Percentiles rank a stretch among this genome's conserved stretches.
Evolutionary conservation across 345 rosid species (phyloP).

Genomic region (Ailanthus altissimus): DNA sequence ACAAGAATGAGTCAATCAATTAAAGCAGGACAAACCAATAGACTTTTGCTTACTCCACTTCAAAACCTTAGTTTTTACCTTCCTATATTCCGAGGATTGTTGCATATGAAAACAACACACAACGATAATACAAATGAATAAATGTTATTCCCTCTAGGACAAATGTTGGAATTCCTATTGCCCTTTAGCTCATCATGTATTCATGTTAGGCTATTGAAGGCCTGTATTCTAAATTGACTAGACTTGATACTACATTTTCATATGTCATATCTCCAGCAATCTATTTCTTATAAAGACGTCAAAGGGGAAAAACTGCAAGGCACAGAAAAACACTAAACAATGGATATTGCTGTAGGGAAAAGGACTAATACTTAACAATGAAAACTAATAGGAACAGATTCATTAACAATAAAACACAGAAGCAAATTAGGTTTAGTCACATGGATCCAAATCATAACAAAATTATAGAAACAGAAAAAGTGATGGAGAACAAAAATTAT

Average conservation of each 20-base stretch:
- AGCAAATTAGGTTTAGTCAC: background rate
- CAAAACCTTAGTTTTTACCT: no score
- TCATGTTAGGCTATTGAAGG: background rate
- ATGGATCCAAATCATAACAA: background rate
- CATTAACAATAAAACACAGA: no score
- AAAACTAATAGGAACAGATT: no score
- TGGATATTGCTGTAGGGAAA: background rate
- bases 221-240: background rate
- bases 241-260: background rate
- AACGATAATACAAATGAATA: no score
- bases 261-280: background rate
- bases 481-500: background rate
- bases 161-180: background rate
- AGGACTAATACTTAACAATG: background rate
- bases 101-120: background rate
- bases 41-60: no score
- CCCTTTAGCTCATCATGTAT: background rate
- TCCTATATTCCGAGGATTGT: background rate
- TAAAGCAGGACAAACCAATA: background rate
- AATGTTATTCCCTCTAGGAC: background rate
- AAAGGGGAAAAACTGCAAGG: background rate
- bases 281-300: background rate
- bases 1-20: background rate
- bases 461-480: background rate
- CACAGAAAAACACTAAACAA: background rate